A percentile compares a stretch with the other conserved stretches of the same genome.
phyloP scores from a whole-genome alignment of 352 stramenopile genomes.

The Phytophthora uliginosa region DNA sequence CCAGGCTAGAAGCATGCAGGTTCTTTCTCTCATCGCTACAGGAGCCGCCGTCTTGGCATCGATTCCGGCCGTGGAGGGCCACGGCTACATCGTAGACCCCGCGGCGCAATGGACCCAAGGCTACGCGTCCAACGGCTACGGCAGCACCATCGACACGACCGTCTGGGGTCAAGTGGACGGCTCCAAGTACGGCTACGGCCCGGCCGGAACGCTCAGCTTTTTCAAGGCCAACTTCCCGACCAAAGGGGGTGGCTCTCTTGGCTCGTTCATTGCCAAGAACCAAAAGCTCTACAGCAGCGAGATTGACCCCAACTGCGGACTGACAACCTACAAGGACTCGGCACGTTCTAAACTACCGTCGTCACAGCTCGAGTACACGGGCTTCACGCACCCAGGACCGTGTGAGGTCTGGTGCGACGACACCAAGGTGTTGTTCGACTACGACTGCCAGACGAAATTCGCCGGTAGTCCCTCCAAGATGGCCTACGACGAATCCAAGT shows the following conservation, averaged over 20 bases:
- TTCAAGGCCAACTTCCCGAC: slow-evolving; percentile 45
- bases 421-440: slow-evolving; percentile 55
- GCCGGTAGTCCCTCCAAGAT: slow-evolving; percentile 40
- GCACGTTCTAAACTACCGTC: slow-evolving; percentile 46
- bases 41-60: slow-evolving; percentile 33
- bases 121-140: slow-evolving; percentile 61
- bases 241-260: slow-evolving; percentile 48
- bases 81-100: slow-evolving; percentile 60
- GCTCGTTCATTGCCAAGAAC: slow-evolving; percentile 53
- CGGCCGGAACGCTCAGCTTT: slow-evolving; percentile 44
- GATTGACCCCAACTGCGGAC: slow-evolving; percentile 47
- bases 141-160: slow-evolving; percentile 51
- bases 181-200: slow-evolving; percentile 55
- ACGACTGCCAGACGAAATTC: slow-evolving; percentile 62
- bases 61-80: slow-evolving; percentile 25
- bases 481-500: slow-evolving; percentile 55
- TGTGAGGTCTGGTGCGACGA: slow-evolving; percentile 76
- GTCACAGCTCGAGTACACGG: slow-evolving; percentile 50
- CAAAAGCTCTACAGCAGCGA: slow-evolving; percentile 50
- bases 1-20: slow-evolving; percentile 37
- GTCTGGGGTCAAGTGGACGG: slow-evolving; percentile 50
- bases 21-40: slow-evolving; percentile 34
- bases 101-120: slow-evolving; percentile 43
- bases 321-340: slow-evolving; percentile 51
- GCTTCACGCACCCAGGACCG: slow-evolving; percentile 65